Base-by-base conservation (phyloP, 2,329 filamentous ascomycete species). In the Arthrocladium fulminans region DNA sequence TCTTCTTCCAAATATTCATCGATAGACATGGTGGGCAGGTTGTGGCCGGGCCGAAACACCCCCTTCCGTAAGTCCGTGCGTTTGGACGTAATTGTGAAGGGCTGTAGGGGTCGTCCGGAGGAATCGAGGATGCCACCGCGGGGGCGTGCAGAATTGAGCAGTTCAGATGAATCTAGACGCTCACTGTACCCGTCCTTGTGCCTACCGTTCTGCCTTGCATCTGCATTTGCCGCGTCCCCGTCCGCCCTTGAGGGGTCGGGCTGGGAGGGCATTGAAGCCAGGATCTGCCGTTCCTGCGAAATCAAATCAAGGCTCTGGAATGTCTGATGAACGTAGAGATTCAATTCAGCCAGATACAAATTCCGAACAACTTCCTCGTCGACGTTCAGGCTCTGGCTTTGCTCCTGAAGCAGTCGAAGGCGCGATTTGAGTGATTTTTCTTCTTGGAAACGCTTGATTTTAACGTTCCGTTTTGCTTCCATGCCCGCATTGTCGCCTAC, bases 1-100 rank as follows among this genome's bases (percentile, higher is more conserved):
- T 97, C 92, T 66, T 97, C 90, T 45, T 94, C 92, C 13, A 98
- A 73, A 62, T 97, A 98, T 69, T 98, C 92, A 59, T 98, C 92
- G 53, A 98, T 96, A 1, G 81, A 86, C 92, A 98, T 97, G 2
- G 92, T 97, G 1, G 92, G 92, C 50, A 98, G 70, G 67, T 87
- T 96, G 64, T 98, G 92, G 6, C 92, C 88, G 0, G 88, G 80
- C 48, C 86, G 77, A 67, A 98, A 98, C 0, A 98, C 90, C 2
- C 84, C 84, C 50, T 82, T 75, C 51, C 82, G 79, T 51, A 95
- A 67, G 52, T 88, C 82, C 53, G 87, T 80, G 30, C 92, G 78
- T 56, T 76, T 83, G 51, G 84, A 83, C 3, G 94, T 74, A 19
- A 98, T 73, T 1, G 88, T 96, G 61, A 98, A 97, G 0, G 90